Percentiles rank a stretch among this genome's conserved stretches.
Evolutionary conservation across 805 yeast species (phyloP).

Genomic region (Saccharomyces paradoxus): DNA sequence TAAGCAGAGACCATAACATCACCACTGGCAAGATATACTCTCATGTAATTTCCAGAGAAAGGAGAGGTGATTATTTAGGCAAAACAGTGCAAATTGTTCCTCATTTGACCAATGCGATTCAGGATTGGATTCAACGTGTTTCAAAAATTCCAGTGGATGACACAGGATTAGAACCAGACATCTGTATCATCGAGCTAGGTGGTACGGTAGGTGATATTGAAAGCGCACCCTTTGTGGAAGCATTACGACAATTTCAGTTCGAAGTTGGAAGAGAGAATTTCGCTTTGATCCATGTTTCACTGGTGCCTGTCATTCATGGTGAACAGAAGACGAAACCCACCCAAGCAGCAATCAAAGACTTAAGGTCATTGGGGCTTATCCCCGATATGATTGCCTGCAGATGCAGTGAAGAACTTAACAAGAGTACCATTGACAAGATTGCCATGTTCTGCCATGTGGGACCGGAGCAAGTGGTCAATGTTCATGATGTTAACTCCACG

Average conservation of each 20-base stretch:
- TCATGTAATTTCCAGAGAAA: slow-evolving; percentile 85
- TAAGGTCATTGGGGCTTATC: slow-evolving; percentile 86
- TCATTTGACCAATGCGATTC: slow-evolving; percentile 93
- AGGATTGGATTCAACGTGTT: slow-evolving; percentile 96
- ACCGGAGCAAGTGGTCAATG: slow-evolving; percentile 91
- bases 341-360: slow-evolving; percentile 95
- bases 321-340: slow-evolving; percentile 99
- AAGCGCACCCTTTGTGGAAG: slow-evolving; percentile 97
- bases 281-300: slow-evolving; percentile 91
- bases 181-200: slow-evolving; percentile 94
- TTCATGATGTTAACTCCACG: slow-evolving; percentile 92
- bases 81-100: slow-evolving; percentile 99
- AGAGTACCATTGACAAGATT: slow-evolving; percentile 81
- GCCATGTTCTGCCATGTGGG: slow-evolving; percentile 99
- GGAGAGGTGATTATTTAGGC: slow-evolving; percentile 95
- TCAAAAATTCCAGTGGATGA: slow-evolving; percentile 89
- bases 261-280: slow-evolving; percentile 91
- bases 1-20: slow-evolving; percentile 90
- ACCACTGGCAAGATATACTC: slow-evolving; percentile 97
- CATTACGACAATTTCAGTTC: slow-evolving; percentile 96
- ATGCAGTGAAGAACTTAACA: slow-evolving; percentile 75
- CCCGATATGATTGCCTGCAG: slow-evolving; percentile 98
- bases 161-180: slow-evolving; percentile 82
- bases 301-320: slow-evolving; percentile 96
- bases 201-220: slow-evolving; percentile 99